A percentile compares a stretch with the other conserved stretches of the same genome.
phyloP scores from a whole-genome alignment of 176 grass and related monocot genomes.

The Pontederia crassipes region DNA sequence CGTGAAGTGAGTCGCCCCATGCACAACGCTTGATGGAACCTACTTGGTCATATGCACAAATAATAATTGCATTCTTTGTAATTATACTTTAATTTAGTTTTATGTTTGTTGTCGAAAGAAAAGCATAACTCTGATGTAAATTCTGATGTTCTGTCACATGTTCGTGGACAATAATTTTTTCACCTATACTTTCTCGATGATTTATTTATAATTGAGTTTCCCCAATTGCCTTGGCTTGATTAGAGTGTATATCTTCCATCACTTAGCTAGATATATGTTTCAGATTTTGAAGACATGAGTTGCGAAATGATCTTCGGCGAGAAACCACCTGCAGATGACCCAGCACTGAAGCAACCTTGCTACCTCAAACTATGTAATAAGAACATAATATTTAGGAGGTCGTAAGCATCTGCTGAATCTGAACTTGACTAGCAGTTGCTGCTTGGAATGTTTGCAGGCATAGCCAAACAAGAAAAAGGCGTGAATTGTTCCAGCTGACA shows the following conservation, averaged over 20 bases:
- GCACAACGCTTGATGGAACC: conserved; percentile 1
- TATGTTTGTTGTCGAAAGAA: no score
- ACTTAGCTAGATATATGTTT: conserved; percentile 20
- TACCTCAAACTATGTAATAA: conserved; percentile 53
- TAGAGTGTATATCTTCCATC: conserved; percentile 18
- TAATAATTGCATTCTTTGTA: no score
- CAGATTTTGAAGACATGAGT: conserved; percentile 99
- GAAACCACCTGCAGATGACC: conserved; percentile 75
- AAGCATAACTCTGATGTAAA: no score
- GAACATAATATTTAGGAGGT: neutral
- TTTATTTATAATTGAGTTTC: neutral
- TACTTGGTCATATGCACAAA: conserved; percentile 1
- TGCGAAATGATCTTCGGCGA: conserved; percentile 98
- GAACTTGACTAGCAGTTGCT: conserved; percentile 10
- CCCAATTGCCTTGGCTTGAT: neutral
- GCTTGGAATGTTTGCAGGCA: conserved; percentile 44
- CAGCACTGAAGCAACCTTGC: conserved; percentile 87
- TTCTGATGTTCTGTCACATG: no score
- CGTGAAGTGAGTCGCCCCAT: conserved; percentile 10
- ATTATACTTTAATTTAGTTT: no score
- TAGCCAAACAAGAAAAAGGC: conserved; percentile 49
- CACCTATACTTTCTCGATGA: no score
- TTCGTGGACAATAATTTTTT: no score
- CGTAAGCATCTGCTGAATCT: conserved; percentile 3
- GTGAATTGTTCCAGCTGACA: conserved; percentile 59